Base-by-base conservation (phyloP, 2,329 filamentous ascomycete genomes). In the Trichoderma afroharzianum region DNA sequence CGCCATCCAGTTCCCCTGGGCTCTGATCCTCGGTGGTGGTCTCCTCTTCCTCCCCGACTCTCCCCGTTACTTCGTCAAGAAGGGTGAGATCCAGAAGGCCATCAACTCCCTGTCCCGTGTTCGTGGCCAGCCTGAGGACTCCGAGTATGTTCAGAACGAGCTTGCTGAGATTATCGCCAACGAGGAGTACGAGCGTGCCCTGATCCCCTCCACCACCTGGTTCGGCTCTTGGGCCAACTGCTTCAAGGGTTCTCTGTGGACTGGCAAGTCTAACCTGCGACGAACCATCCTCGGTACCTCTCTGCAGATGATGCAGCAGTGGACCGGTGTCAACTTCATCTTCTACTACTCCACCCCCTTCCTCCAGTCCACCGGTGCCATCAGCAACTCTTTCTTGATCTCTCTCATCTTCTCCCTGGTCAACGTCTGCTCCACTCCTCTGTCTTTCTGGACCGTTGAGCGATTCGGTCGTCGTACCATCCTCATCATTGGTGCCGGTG, bases 241-340 rank as follows among this genome's bases (percentile, higher is more conserved):
- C 86, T 89, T 93, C 82, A 88, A 79, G 73, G 88, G 92, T 75
- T 88, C 89, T 75, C 85, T 94, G 74, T 84, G 77, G 73, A 86
- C 87, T 71, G 84, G 86, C 74, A 91, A 90, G 75, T 90, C 89
- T 74, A 94, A 90, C 85, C 79, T 93, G 70, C 91, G 91, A 77
- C 88, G 90, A 75, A 91, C 91, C 30, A 89, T 93, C 72, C 85
- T 93, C 58, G 91, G 91, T 77, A 92, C 89, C 58, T 91, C 90
- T 30, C 85, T 93, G 39, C 91, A 93, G 85, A 93, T 93, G 91
- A 93, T 93, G 90, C 91, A 93, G 82, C 91, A 93, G 82, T 88
- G 86, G 89, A 95, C 93, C 30, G 93, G 94, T 85, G 92, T 97
- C 83, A 97, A 97, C 87, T 97, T 95, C 83, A 93, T 96, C 86